Evolutionary conservation across 2,329 filamentous ascomycete genomes (phyloP).

Genomic region (Parascedosporium putredinis): DNA sequence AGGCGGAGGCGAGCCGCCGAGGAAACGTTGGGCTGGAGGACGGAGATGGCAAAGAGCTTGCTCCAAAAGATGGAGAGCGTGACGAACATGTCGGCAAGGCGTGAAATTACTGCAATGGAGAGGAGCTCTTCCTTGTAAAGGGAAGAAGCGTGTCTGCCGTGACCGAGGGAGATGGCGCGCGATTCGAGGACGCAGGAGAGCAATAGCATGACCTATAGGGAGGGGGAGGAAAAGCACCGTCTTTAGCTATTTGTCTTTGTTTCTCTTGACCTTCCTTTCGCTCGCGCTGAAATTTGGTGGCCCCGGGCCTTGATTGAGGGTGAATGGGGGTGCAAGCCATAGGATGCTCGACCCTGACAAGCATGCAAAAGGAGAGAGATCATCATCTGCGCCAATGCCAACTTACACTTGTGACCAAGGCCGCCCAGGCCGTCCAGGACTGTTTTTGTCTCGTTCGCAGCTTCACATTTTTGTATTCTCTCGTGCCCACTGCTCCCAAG

Average conservation of each 20-base stretch:
- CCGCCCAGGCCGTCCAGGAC: neutral
- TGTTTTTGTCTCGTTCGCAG: neutral
- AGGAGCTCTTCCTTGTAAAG: neutral
- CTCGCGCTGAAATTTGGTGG: neutral
- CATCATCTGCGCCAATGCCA: too few species aligned
- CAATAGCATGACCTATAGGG: neutral
- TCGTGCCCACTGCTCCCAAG: neutral
- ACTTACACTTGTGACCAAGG: neutral
- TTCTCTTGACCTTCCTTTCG: neutral
- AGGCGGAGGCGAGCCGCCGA: neutral
- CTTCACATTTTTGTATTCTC: neutral
- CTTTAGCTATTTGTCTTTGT: neutral
- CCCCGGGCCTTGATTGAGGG: too few species aligned
- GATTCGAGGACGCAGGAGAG: neutral
- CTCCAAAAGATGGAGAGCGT: conserved; percentile 5
- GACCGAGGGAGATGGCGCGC: conserved; percentile 1
- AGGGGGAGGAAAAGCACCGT: too few species aligned
- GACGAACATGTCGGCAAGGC: conserved; percentile 6
- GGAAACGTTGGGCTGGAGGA: neutral
- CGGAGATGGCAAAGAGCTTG: conserved; percentile 2
- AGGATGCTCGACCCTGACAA: too few species aligned
- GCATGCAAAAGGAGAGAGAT: neutral
- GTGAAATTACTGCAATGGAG: neutral
- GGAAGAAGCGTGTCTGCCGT: conserved; percentile 1
- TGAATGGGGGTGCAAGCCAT: too few species aligned